Evolutionary conservation across 2,329 filamentous ascomycete species (phyloP), one percentile per base, ranked within the genome.

Genomic region (Didymella glomerata): DNA sequence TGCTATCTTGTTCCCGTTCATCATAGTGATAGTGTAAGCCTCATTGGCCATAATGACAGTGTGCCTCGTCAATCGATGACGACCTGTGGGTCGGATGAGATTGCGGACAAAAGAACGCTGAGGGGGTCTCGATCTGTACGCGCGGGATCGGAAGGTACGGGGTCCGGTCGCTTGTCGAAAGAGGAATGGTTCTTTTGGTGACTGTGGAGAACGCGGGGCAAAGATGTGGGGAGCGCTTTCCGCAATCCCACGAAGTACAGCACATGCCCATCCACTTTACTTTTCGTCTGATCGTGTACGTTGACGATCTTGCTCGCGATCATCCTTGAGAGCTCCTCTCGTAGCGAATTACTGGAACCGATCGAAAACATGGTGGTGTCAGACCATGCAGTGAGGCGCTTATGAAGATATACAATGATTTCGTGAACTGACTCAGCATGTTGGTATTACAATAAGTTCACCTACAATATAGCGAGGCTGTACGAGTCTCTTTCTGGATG

Each of bases 91-190:
- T 13, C n/a, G 22, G 16, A 25, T n/a, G 4, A 4, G 8, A 22
- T 25, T 18, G 25, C 22, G 13, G 24, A 28, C 41, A 5, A 28
- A 44, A n/a, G n/a, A 46, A 36, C 20, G 28, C 22, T 36, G 28
- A 18, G 20, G 38, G 7, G n/a, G 16, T 42, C 30, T n/a, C 18
- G 3, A 5, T 14, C 11, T 44, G 18, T 20, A 18, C 6, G 13
- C 10, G 27, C 48, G 48, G 54, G 9, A 18, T 34, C 48, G 54
- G 54, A 34, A 20, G 11, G 3, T 22, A 47, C 48, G 54, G 48
- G 36, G 11, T 24, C 48, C 54, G 54, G 20, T 24, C 8, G 27
- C 27, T 52, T 18, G 22, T 8, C 24, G 11, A 6, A 42, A 18
- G n/a, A 22, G 42, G 54, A 4, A 47, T 47, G 27, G 54, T 25